Conservation (phyloP, 2,329 filamentous ascomycete species). For the Arachnomyces sp. region DNA sequence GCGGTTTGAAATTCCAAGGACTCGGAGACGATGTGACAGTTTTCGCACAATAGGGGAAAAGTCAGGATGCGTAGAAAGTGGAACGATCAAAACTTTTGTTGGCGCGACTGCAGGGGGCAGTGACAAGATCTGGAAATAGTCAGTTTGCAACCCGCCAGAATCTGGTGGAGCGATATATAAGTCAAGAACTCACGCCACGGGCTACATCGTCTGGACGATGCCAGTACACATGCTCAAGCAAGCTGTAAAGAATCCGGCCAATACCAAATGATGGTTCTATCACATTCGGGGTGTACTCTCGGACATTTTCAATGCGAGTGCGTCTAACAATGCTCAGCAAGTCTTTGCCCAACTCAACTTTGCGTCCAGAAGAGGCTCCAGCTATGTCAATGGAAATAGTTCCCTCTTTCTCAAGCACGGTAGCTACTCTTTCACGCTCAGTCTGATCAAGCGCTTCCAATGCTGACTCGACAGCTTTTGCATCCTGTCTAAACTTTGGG, state of each 20-base stretch:
- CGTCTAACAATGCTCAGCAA: constrained; percentile 76
- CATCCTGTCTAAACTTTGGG: constrained; percentile 77
- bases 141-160: constrained; percentile 4
- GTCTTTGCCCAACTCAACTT: constrained; percentile 71
- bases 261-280: constrained; percentile 98
- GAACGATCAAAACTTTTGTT: constrained; percentile 88
- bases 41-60: constrained; percentile 71
- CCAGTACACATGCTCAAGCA: constrained; percentile 97
- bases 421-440: constrained; percentile 61
- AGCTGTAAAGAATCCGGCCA: constrained; percentile 82
- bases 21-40: constrained; percentile 68
- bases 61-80: constrained; percentile 70
- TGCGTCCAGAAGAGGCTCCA: constrained; percentile 50
- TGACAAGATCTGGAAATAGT: constrained; percentile 52
- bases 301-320: constrained; percentile 71
- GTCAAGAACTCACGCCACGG: constrained; percentile 62
- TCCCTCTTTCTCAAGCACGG: constrained; percentile 58
- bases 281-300: constrained; percentile 91
- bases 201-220: constrained; percentile 75
- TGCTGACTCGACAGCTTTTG: constrained; percentile 64
- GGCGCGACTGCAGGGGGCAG: constrained; percentile 77
- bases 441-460: constrained; percentile 62
- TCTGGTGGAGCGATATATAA: background rate
- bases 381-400: constrained; percentile 63
- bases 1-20: constrained; percentile 69